A percentile compares a stretch with the other conserved stretches of the same genome.
These are phyloP conservation scores for Trametes sp. DNA, from an alignment of 1,284 basidiomycete genomes.

Conservation along the genomic window DNA sequence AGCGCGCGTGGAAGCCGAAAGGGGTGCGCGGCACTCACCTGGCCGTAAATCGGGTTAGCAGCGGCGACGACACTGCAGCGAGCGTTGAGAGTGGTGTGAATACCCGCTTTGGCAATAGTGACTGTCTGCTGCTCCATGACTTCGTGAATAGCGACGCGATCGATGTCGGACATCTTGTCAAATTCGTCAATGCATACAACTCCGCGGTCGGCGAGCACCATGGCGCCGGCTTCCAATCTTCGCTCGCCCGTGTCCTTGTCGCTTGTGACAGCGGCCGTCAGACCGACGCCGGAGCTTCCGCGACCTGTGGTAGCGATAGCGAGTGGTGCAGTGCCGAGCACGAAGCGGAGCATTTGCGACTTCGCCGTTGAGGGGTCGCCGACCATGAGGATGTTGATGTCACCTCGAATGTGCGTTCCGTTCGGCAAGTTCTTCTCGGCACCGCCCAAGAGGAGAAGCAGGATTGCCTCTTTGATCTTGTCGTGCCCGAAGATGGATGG, in stretches of 20 bases:
- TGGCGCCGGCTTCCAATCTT: constrained; percentile 96
- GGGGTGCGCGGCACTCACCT: constrained; percentile 57
- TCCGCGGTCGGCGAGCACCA: constrained; percentile 99
- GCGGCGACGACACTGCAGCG: constrained; percentile 98
- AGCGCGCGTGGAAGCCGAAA: neutral
- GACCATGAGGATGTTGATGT: constrained; percentile 99
- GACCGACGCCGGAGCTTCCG: constrained; percentile 97
- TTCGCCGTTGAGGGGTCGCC: constrained; percentile 99
- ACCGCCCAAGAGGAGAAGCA: constrained; percentile 93
- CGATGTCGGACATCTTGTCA: constrained; percentile 99
- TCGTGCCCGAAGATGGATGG: constrained; percentile 98
- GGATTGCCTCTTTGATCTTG: constrained; percentile 94
- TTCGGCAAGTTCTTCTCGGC: constrained; percentile 98
- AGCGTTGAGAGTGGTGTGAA: constrained; percentile 98
- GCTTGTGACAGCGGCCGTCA: constrained; percentile 99
- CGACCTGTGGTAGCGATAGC: constrained; percentile 99
- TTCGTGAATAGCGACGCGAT: constrained; percentile 99
- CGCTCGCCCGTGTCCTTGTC: constrained; percentile 98
- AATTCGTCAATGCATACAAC: constrained; percentile 99
- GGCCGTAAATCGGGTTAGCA: constrained; percentile 99
- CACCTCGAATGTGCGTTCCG: constrained; percentile 98
- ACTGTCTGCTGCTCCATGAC: constrained; percentile 99
- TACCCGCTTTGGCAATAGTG: constrained; percentile 99
- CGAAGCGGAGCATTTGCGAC: constrained; percentile 96
- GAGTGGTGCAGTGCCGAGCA: constrained; percentile 94